These are phyloP conservation scores for Ambrosiella beaveri DNA, from an alignment of 2,329 filamentous ascomycete species.

Conservation along the genomic window DNA sequence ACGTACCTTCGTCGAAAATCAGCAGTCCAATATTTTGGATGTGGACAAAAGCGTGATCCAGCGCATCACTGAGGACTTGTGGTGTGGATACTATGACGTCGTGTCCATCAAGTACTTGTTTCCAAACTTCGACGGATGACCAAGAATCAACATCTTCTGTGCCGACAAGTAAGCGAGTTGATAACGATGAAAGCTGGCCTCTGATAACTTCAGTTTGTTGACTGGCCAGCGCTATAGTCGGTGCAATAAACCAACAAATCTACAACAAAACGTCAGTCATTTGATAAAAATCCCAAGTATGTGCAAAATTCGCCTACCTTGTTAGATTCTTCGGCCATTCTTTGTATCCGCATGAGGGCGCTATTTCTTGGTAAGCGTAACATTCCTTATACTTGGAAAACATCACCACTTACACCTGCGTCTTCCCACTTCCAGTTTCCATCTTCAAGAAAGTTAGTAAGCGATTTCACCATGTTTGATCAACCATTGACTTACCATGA, in stretches of 20 bases:
- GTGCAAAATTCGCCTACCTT: background rate
- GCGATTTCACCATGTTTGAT: background rate
- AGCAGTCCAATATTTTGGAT: constrained; percentile 48
- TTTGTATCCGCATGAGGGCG: constrained; percentile 8
- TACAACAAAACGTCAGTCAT: constrained; percentile 20
- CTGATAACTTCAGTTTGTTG: constrained; percentile 49
- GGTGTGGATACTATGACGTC: constrained; percentile 64
- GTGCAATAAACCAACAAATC: constrained; percentile 58
- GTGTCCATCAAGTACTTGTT: constrained; percentile 43
- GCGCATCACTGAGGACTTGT: constrained; percentile 55
- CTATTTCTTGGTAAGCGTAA: background rate
- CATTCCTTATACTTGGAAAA: background rate
- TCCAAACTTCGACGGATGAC: constrained; percentile 51
- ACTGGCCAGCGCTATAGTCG: constrained; percentile 47
- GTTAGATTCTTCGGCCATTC: background rate
- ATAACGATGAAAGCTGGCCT: constrained; percentile 40
- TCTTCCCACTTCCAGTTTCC: constrained; percentile 68
- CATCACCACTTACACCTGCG: constrained; percentile 43
- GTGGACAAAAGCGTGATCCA: constrained; percentile 55
- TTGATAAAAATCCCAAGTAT: background rate
- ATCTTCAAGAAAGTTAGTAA: constrained; percentile 32
- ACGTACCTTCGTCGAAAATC: constrained; percentile 66
- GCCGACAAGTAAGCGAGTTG: constrained; percentile 48
- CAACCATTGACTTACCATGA: constrained; percentile 35
- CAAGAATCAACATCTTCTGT: constrained; percentile 55